A percentile compares a stretch with the other conserved stretches of the same genome.
These are phyloP conservation scores for Leccinum boreale DNA, from an alignment of 768 basidiomycete genomes.

Conservation along the genomic window DNA sequence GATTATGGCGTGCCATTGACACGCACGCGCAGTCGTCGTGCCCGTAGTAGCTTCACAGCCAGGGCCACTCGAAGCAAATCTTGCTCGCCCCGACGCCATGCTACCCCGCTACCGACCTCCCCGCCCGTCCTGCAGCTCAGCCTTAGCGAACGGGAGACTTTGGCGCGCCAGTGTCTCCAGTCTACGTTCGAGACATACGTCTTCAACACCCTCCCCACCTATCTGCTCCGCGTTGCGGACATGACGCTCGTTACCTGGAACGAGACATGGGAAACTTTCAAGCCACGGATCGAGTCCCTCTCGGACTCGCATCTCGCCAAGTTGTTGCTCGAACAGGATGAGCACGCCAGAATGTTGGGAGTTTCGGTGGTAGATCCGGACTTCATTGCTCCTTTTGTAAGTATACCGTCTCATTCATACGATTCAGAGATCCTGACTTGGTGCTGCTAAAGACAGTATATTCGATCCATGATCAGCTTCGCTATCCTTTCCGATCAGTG, in stretches of 20 bases:
- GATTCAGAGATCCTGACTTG: slow-evolving; percentile 1
- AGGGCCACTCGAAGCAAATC: slow-evolving; percentile 17
- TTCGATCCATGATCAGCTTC: slow-evolving; percentile 20
- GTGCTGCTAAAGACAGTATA: slow-evolving; percentile 11
- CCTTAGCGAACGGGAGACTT: slow-evolving; percentile 19
- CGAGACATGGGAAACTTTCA: slow-evolving; percentile 20
- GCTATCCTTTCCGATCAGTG: slow-evolving; percentile 29
- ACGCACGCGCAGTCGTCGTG: slow-evolving; percentile 16
- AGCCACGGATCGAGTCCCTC: slow-evolving; percentile 16
- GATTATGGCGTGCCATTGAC: slow-evolving; percentile 9
- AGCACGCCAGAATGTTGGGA: slow-evolving; percentile 20
- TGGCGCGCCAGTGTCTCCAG: slow-evolving; percentile 20
- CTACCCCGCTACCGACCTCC: slow-evolving; percentile 11
- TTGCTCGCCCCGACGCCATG: slow-evolving; percentile 19
- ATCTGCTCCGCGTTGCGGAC: slow-evolving; percentile 22
- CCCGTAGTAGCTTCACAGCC: slow-evolving; percentile 17
- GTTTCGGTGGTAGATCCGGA: slow-evolving; percentile 15
- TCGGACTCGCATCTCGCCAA: slow-evolving; percentile 19
- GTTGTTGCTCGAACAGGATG: slow-evolving; percentile 21
- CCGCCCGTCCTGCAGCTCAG: slow-evolving; percentile 16
- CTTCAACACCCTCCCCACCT: slow-evolving; percentile 23
- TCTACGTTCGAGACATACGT: slow-evolving; percentile 24
- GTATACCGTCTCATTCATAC: neutral
- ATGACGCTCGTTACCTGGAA: slow-evolving; percentile 20
- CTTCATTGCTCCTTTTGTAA: slow-evolving; percentile 20